phyloP scores from a whole-genome alignment of 106 monocot genomes.

The Posidonia australis region DNA sequence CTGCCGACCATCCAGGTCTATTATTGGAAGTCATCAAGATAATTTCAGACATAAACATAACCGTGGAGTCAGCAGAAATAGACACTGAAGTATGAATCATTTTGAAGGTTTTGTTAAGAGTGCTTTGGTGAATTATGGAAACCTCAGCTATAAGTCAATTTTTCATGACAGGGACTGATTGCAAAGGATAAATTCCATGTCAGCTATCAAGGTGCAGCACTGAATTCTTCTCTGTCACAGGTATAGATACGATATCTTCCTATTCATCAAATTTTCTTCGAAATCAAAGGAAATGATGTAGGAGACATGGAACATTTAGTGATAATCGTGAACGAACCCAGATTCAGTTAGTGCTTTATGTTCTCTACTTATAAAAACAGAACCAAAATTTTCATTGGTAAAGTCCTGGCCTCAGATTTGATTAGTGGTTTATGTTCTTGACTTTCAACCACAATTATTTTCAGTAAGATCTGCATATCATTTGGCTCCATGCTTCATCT shows the following conservation, averaged over 20 bases:
- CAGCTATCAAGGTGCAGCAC: slow-evolving; percentile 77
- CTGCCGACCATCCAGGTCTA: slow-evolving; percentile 85
- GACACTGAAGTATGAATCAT: slow-evolving; percentile 87
- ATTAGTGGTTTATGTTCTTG: no score
- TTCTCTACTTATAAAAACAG: no score
- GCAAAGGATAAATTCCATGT: slow-evolving; percentile 97
- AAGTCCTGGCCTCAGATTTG: no score
- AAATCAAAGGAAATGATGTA: no score
- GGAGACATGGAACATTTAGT: no score
- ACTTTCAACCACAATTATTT: no score
- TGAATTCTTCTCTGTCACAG: slow-evolving; percentile 65
- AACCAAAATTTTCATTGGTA: no score
- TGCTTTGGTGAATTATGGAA: neutral
- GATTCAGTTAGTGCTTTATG: no score
- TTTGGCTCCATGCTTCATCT: no score
- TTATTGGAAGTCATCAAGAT: slow-evolving; percentile 73
- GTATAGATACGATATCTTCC: slow-evolving; percentile 15
- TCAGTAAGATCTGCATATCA: no score
- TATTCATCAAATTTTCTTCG: neutral
- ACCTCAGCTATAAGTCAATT: neutral
- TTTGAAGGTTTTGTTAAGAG: neutral
- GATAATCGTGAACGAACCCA: no score
- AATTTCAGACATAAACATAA: slow-evolving; percentile 68
- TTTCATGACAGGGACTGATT: slow-evolving; percentile 50
- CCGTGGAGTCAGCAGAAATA: slow-evolving; percentile 87